Evolutionary conservation across 2,329 filamentous ascomycete genomes (phyloP), one percentile per base, ranked within the genome.

Genomic region (Apiospora pterosperma): DNA sequence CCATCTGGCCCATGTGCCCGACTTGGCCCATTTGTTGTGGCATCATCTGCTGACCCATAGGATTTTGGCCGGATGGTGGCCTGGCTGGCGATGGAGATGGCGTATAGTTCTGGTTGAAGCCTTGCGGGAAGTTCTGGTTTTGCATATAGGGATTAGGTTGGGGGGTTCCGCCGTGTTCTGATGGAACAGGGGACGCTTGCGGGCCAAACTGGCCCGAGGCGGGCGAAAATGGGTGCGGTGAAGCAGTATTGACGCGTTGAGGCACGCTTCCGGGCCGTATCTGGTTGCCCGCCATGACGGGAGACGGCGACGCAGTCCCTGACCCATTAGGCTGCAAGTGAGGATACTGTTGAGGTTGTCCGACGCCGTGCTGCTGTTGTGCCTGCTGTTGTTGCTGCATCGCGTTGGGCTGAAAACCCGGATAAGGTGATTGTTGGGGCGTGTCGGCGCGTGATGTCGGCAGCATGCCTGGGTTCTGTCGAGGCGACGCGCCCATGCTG

Each of bases 361-460:
- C 80, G 62, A 62, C 60, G 38, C 19, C 25, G 12, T 62, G 60
- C 39, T 62, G 60, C 39, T 62, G 60, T 21, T 39, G 60, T 41
- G 36, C 36, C 28, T 88, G 85, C 69, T 86, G 86, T 74, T 86
- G 87, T 72, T 84, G 85, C 60, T 83, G 83, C 76, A 89, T 88
- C 67, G 82, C 80, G 72, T 85, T 86, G 66, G 84, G 85, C 74
- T 90, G 91, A 76, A 90, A 95, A 34, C 60, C 60, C 12, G 89
- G 83, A 72, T 90, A 94, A 62, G 85, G 85, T 67, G 88, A 85
- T 75, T 95, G 92, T 73, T 93, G 92, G 38, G 95, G 95, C 36
- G 95, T 98, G 76, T 97, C 94, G 71, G 95, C 95, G 78, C 95
- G 92, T 79, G 95, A 96, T 28, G 88, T 88, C 60, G 92, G 91